Base-by-base conservation (phyloP, 306 rosid genomes). In the Quercus robur region DNA sequence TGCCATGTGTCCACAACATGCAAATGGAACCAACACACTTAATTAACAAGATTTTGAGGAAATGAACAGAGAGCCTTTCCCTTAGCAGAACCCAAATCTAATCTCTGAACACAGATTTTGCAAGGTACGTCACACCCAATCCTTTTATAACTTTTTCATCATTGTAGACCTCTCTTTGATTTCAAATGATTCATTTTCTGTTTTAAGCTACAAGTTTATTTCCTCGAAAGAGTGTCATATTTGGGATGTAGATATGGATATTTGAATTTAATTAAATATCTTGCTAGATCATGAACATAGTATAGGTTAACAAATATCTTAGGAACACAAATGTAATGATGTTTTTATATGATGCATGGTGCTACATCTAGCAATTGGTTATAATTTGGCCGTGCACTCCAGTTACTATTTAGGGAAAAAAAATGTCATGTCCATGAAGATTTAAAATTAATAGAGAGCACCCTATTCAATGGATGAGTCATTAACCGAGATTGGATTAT, bases 121-220 rank as follows among this genome's bases (percentile, higher is more conserved):
- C 41, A 20, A 85, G 91, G 90, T 87, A 84, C 25, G 69, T 71
- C 63, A 64, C 30, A 19, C 49, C 7, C 5, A 5, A 44, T 70
- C 80, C 25, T 38, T 52, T 25, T 30, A 12, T 9, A 35, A 19
- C 66, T 49, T 54, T 52, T 67, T 35, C 72, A 7, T 67, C 73
- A 10, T 21, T 76, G 10, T 21, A 75, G 33, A 17, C 83, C 59
- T 66, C 71, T 38, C 56, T 31, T 73, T 35, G 23, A 41, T 76
- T 59, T 58, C 73, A 56, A 72, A 59, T 70, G 78, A 51, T 14
- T 61, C 62, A 20, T 76, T 56, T 78, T 8, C 55, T 62, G 46
- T 69, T 88, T 68, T 73, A 17, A 4, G 73, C 52, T 59, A 30
- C 44, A n/a, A 63, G 7, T 31, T 66, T 31, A 12, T 66, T 66